These are phyloP conservation scores for Talinum fruticosum DNA, from an alignment of 148 eudicot species.

Conservation along the genomic window DNA sequence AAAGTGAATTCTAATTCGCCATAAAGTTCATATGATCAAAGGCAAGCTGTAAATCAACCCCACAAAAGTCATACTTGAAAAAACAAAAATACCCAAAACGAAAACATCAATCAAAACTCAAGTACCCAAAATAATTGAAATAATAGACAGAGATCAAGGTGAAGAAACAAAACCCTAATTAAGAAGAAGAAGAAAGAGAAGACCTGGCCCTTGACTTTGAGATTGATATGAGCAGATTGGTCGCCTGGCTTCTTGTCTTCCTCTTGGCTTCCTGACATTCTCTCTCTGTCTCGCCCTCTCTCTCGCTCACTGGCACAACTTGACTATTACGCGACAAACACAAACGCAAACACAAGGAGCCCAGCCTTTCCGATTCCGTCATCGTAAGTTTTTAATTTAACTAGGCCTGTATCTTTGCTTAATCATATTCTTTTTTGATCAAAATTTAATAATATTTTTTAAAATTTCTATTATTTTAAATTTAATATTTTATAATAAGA, in stretches of 20 bases:
- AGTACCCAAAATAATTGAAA: background rate
- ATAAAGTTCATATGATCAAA: background rate
- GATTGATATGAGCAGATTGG: constrained; percentile 44
- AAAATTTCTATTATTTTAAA: too few relatives aligned
- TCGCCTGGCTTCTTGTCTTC: constrained; percentile 53
- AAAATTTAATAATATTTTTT: too few relatives aligned
- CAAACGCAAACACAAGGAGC: too few relatives aligned
- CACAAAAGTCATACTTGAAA: background rate
- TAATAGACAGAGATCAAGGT: background rate
- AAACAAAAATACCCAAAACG: background rate
- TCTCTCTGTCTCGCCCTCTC: background rate
- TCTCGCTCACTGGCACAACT: background rate
- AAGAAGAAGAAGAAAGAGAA: background rate
- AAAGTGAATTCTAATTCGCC: too few relatives aligned
- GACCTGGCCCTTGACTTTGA: constrained; percentile 61
- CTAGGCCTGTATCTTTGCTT: too few relatives aligned
- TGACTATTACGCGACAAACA: constrained; percentile 3
- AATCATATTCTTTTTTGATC: too few relatives aligned
- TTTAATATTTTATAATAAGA: too few relatives aligned
- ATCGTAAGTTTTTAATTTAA: too few relatives aligned
- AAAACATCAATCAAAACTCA: background rate
- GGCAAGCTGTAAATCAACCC: background rate
- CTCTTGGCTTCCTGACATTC: constrained; percentile 41
- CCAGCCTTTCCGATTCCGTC: too few relatives aligned
- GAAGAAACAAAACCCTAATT: background rate